Base-by-base conservation (phyloP, 2,329 filamentous ascomycete species). In the Cercospora berteroae region DNA sequence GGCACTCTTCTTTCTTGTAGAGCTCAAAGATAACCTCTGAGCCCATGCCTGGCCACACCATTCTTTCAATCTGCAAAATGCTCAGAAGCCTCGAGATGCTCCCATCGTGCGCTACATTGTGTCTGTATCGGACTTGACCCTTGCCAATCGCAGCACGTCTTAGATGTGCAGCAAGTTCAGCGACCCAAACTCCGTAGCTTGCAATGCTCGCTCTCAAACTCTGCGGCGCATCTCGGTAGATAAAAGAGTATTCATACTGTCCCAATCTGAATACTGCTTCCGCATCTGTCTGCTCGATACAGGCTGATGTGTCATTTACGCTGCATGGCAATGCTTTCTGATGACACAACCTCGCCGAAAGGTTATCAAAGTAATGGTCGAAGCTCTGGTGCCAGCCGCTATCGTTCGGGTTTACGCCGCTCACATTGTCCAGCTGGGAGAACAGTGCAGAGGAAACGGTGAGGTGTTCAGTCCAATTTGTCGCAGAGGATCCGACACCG, bases 41-140 rank as follows among this genome's bases (percentile, higher is more conserved):
- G 0, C 91, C 91, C 91, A 94, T 93, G 0, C 91, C 91, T 0
- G 91, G 91, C 91, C 91, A 94, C 1, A 93, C 88, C 91, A 94
- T 94, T 62, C 83, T 77, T 23, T 92, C 88, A 1, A 90, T 74
- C 79, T 94, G 91, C 74, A 95, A 76, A 16, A 94, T 84, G 2
- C 87, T 87, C 23, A 95, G 80, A 6, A 94, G 74, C 2, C 87
- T 81, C 10, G 89, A 88, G 6, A 94, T 75, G 3, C 87, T 89
- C 2, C 92, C 92, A 73, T 95, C 92, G 73, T 96, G 92, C 2
- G 91, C 92, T 42, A 95, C 84, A 70, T 94, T 94, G 75, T 95
- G 92, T 52, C 88, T 80, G 75, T 93, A 94, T 10, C 82, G 80
- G 0, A 86, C 64, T 20, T 69, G 70, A 7, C 10, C 73, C 57